Conservation (phyloP, 306 rosid genomes). For the Glycyrrhiza uralensis region DNA sequence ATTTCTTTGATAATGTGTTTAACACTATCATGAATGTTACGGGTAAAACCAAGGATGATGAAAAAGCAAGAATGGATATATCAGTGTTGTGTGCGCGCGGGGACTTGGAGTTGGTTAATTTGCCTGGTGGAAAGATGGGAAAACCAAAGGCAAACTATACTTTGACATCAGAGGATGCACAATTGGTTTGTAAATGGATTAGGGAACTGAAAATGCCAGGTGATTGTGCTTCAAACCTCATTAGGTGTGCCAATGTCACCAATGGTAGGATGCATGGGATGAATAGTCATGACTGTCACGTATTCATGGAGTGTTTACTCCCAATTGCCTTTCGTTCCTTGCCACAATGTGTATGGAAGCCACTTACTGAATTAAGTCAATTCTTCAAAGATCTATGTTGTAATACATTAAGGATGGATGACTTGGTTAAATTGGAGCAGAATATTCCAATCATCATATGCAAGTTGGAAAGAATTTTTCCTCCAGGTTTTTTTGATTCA, state of each 20-base stretch:
- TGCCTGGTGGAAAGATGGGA: no score
- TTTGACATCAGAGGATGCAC: background rate
- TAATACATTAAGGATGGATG: background rate
- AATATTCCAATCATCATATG: background rate
- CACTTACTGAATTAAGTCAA: background rate
- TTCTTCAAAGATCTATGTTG: background rate
- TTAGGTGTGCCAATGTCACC: background rate
- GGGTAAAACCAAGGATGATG: no score
- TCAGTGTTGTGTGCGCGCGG: no score
- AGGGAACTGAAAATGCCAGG: background rate
- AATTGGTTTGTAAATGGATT: background rate
- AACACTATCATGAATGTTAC: no score
- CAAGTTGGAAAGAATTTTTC: background rate
- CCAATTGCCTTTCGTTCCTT: background rate
- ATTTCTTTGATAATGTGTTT: no score
- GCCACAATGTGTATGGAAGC: background rate
- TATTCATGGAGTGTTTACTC: background rate
- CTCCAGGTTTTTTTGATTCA: background rate
- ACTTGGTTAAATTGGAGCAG: background rate
- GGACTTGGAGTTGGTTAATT: no score
- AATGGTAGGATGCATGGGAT: background rate
- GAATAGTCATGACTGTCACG: background rate
- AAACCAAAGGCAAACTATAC: background rate
- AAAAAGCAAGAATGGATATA: no score
- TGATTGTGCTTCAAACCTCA: background rate